Base-by-base conservation (phyloP, 1,139 yeast genomes). In the Geotrichum klebahnii region DNA sequence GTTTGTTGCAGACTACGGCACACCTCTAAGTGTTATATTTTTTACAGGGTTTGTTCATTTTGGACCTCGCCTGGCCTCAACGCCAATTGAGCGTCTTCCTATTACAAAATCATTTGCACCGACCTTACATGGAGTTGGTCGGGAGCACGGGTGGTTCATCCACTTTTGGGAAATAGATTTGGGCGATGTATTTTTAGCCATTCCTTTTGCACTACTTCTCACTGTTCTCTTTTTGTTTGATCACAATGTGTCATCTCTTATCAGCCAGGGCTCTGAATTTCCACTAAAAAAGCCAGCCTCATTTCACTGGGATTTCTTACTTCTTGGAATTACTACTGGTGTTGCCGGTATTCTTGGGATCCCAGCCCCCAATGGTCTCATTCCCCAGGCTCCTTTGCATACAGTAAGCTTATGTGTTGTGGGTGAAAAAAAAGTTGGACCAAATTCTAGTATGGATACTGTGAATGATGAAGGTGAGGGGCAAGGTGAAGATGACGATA, bases 381-480 rank as follows among this genome's bases (percentile, higher is more conserved):
- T 92, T 38, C 98, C 98, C 0, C 98, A 92, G 66, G 97, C 97
- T 0, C 98, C 97, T 0, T 67, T 92, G 39, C 98, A 92, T 61
- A 89, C 97, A 0, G 78, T 76, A 49, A 81, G 96, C 0, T 68
- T 92, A 33, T 79, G 88, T 39, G 82, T 87, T 3, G 77, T 46
- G 16, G 46, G 29, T 3, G 49, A 44, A 22, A 39, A 44, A 6
- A 38, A 44, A 23, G 35, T 31, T 4, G 29, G 12, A 14, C 23
- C 37, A 2, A n/a, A n/a, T n/a, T 10, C 36, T 12, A 28, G 23
- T 28, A 22, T 32, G 5, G 8, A 31, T 14, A 31, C 40, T 8
- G 22, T 28, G 10, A 14, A 17, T 6, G 23, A 17, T 22, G 40
- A 34, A 16, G 35, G 35, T 24, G 33, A 75, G n/a, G n/a, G n/a